phyloP scores from a whole-genome alignment of 2,329 filamentous ascomycete species.

The Fusarium sp. region DNA sequence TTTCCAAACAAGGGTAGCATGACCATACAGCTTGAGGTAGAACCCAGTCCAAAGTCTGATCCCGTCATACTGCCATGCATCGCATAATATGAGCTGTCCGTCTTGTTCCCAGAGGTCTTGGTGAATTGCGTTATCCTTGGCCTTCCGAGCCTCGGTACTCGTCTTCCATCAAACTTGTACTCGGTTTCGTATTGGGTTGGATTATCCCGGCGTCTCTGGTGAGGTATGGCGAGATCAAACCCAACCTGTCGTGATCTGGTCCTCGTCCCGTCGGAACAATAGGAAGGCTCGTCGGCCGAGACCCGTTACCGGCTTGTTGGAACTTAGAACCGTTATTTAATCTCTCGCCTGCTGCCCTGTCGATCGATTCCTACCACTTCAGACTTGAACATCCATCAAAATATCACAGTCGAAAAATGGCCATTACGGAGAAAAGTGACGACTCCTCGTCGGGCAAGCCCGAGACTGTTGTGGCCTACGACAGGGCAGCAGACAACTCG shows the following conservation, averaged over 20 bases:
- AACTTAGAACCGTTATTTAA: neutral
- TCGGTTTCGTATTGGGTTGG: neutral
- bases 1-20: neutral
- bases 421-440: neutral
- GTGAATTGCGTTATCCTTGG: conserved; percentile 2
- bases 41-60: neutral
- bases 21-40: neutral
- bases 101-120: neutral
- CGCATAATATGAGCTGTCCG: neutral
- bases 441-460: neutral
- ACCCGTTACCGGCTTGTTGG: neutral
- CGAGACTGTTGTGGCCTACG: neutral
- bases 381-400: neutral
- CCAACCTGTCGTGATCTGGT: neutral
- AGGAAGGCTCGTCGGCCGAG: conserved; percentile 5
- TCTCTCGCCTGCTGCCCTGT: neutral
- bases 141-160: neutral
- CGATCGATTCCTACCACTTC: neutral
- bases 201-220: neutral
- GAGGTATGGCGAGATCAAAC: neutral
- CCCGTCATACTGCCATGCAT: conserved; percentile 2
- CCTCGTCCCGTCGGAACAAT: neutral
- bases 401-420: neutral
- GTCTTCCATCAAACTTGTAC: neutral
- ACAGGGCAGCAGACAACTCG: neutral